phyloP scores from a whole-genome alignment of 371 early-diverging fungal species.

The Zychaea mexicana region DNA sequence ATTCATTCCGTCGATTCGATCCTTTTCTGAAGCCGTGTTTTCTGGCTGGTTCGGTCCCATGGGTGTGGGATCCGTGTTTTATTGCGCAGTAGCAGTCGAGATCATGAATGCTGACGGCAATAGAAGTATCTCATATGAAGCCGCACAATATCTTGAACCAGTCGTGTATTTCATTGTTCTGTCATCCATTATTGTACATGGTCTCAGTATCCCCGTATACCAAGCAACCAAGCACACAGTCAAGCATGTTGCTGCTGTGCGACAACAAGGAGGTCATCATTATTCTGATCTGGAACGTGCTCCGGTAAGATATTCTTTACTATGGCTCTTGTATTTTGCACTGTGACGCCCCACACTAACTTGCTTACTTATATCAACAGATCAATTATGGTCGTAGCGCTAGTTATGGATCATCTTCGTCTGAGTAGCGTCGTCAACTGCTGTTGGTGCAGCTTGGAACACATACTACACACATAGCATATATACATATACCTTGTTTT shows the following conservation, averaged over 20 bases:
- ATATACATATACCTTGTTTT: too few relatives aligned
- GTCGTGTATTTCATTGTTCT: conserved; percentile 73
- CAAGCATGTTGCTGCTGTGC: neutral
- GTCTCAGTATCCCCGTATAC: conserved; percentile 69
- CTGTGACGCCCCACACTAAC: too few relatives aligned
- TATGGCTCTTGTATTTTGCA: too few relatives aligned
- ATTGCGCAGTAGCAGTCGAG: conserved; percentile 57
- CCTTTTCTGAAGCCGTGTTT: conserved; percentile 79
- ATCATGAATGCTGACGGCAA: conserved; percentile 17
- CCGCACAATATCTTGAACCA: conserved; percentile 49
- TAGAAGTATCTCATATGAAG: conserved; percentile 11
- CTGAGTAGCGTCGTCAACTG: too few relatives aligned
- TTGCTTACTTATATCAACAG: too few relatives aligned
- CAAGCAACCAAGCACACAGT: neutral
- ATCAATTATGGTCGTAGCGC: neutral
- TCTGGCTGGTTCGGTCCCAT: conserved; percentile 97
- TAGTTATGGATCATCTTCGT: neutral
- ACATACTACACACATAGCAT: too few relatives aligned
- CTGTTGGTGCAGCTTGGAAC: too few relatives aligned
- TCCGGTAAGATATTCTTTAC: neutral
- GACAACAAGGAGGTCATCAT: neutral
- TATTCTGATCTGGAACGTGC: neutral
- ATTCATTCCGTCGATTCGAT: conserved; percentile 70
- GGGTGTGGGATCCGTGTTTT: conserved; percentile 84
- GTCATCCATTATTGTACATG: conserved; percentile 75